Evolutionary conservation across 352 stramenopile species (phyloP).

Genomic region (Phytopythium ostracodes): DNA sequence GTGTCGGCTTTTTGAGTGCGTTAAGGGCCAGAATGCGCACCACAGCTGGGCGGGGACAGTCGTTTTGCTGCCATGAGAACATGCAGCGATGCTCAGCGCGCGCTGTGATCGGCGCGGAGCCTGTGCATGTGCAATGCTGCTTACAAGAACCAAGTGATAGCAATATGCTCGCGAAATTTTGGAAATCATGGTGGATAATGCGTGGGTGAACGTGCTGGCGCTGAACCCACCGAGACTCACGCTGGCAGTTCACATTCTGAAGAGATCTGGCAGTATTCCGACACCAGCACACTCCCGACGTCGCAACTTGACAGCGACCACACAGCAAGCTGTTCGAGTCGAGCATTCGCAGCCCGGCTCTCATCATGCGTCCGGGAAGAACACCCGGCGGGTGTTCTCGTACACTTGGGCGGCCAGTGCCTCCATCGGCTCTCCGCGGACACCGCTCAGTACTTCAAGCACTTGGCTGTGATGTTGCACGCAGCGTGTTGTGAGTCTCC

Average conservation of each 20-base stretch:
- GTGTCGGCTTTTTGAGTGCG: no score
- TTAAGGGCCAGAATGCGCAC: no score
- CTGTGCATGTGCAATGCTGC: no score
- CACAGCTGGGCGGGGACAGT: no score
- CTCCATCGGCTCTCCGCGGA: conserved; percentile 46
- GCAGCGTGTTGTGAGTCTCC: not conserved
- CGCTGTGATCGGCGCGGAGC: no score
- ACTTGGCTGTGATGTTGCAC: conserved; percentile 48
- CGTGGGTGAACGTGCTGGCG: not conserved
- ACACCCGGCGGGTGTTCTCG: conserved; percentile 63
- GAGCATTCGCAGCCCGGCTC: not conserved
- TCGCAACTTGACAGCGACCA: not conserved
- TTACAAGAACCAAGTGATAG: not conserved
- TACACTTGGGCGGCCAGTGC: conserved; percentile 44
- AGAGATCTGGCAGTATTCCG: not conserved
- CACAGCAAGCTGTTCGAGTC: not conserved
- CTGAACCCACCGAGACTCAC: not conserved
- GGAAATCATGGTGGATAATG: not conserved
- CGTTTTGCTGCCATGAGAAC: not conserved
- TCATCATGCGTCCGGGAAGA: conserved; percentile 34
- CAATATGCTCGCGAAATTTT: not conserved
- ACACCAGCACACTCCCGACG: not conserved
- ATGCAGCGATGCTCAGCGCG: not conserved
- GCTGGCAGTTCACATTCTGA: not conserved
- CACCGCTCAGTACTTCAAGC: conserved; percentile 71